These are phyloP conservation scores for Pseudogymnoascus destructans DNA, from an alignment of 2,329 filamentous ascomycete genomes.

Conservation along the genomic window DNA sequence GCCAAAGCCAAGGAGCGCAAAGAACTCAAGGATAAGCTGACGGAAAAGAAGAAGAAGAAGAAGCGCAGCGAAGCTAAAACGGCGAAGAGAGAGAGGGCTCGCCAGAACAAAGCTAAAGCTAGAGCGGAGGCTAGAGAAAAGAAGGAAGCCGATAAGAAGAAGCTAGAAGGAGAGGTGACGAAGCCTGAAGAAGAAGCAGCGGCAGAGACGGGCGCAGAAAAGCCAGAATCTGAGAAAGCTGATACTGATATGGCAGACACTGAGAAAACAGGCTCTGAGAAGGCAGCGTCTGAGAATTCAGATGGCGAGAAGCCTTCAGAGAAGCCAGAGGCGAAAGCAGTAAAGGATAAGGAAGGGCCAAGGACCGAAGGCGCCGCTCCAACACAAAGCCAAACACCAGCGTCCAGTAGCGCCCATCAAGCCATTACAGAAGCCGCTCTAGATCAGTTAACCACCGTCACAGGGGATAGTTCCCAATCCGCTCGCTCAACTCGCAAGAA, in stretches of 20 bases:
- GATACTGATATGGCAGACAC: conserved; percentile 13
- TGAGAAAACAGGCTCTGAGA: conserved; percentile 21
- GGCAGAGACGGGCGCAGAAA: conserved; percentile 16
- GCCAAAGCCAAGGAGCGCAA: conserved; percentile 31
- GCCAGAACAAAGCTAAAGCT: conserved; percentile 28
- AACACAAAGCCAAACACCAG: neutral
- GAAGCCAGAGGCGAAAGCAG: conserved; percentile 22
- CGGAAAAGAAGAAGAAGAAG: conserved; percentile 37
- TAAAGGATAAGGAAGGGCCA: conserved; percentile 20
- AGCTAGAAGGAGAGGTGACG: conserved; percentile 12
- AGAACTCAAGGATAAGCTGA: conserved; percentile 35
- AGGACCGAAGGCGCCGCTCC: neutral
- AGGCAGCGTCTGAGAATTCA: conserved; percentile 19
- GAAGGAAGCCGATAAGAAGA: conserved; percentile 23
- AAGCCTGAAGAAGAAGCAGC: conserved; percentile 14
- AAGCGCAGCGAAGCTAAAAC: conserved; percentile 30
- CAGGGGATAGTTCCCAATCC: neutral
- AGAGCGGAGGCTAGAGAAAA: conserved; percentile 29
- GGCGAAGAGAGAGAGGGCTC: conserved; percentile 29
- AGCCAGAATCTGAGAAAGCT: conserved; percentile 23
- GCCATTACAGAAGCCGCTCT: neutral
- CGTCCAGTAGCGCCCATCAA: neutral
- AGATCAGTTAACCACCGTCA: neutral
- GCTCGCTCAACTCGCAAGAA: neutral
- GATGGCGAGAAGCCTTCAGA: conserved; percentile 12